These are phyloP conservation scores for Ceratobasidium theobromae DNA, from an alignment of 1,284 basidiomycete species.

Conservation along the genomic window DNA sequence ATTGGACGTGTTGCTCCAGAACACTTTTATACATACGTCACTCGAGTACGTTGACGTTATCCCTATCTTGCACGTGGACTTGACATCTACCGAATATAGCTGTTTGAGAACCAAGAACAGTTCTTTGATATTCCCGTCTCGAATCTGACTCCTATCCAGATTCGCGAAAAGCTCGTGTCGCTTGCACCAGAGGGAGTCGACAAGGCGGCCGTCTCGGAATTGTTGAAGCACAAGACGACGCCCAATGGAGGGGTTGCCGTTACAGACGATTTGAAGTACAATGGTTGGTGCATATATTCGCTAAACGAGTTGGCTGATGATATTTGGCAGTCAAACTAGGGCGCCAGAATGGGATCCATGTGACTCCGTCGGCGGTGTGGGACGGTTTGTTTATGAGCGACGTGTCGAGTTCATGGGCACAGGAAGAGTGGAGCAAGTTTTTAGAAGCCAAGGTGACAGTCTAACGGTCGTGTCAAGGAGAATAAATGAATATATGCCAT, in stretches of 20 bases:
- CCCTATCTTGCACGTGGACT: slow-evolving; percentile 35
- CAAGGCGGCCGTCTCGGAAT: slow-evolving; percentile 47
- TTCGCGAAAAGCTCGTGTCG: slow-evolving; percentile 70
- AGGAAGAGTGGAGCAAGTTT: slow-evolving; percentile 84
- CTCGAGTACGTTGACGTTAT: slow-evolving; percentile 52
- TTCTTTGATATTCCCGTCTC: slow-evolving; percentile 79
- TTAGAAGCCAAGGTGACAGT: slow-evolving; percentile 61
- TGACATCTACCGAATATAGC: slow-evolving; percentile 45
- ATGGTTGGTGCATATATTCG: slow-evolving; percentile 51
- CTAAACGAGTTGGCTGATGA: neutral
- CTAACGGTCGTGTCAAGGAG: neutral
- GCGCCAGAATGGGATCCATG: slow-evolving; percentile 89
- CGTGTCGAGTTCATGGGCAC: slow-evolving; percentile 81
- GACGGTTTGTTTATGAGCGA: slow-evolving; percentile 80
- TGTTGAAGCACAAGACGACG: slow-evolving; percentile 60
- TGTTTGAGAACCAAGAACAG: slow-evolving; percentile 73
- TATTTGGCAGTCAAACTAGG: slow-evolving; percentile 69
- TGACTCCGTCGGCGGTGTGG: slow-evolving; percentile 86
- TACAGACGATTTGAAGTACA: slow-evolving; percentile 85
- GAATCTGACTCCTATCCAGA: slow-evolving; percentile 68
- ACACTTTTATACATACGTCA: slow-evolving; percentile 76
- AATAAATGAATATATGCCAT: neutral
- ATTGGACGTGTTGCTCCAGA: slow-evolving; percentile 69
- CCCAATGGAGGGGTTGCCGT: slow-evolving; percentile 76
- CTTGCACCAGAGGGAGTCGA: slow-evolving; percentile 54